A percentile compares a stretch with the other conserved stretches of the same genome.
These are phyloP conservation scores for Alternaria angustiovoidea DNA, from an alignment of 2,329 filamentous ascomycete species.

Conservation along the genomic window DNA sequence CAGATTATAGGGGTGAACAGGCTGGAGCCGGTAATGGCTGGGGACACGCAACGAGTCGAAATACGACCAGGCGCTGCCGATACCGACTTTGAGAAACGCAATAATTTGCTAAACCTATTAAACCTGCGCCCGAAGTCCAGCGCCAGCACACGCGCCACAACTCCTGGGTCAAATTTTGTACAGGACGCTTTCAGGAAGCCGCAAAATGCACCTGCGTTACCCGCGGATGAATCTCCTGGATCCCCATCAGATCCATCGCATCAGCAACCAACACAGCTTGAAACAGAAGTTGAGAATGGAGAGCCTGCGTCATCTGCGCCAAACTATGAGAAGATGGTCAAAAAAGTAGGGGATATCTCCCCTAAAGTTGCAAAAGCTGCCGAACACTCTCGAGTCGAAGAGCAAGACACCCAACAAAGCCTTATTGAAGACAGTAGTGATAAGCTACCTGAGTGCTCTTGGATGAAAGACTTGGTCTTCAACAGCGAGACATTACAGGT, in stretches of 20 bases:
- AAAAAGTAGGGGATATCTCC: not conserved
- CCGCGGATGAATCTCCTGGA: not conserved
- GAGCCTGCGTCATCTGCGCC: not conserved
- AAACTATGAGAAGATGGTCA: not conserved
- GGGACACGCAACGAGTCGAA: slow-evolving; percentile 25
- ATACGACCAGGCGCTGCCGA: slow-evolving; percentile 13
- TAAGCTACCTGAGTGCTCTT: slow-evolving; percentile 19
- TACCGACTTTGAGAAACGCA: not conserved
- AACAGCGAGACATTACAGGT: slow-evolving; percentile 37
- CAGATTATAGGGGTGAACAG: slow-evolving; percentile 22
- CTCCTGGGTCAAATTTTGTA: not conserved
- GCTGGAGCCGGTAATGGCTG: slow-evolving; percentile 32
- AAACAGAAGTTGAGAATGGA: not conserved
- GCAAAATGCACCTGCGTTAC: not conserved
- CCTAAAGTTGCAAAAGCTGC: not conserved
- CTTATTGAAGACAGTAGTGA: not conserved
- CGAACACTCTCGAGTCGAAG: not conserved
- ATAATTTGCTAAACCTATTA: not conserved
- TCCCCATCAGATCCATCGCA: not conserved
- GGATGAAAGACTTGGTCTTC: slow-evolving; percentile 36
- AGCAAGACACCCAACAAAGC: not conserved
- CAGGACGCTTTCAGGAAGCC: slow-evolving; percentile 2
- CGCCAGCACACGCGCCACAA: not conserved
- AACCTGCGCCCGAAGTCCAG: not conserved
- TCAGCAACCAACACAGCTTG: not conserved